phyloP scores from a whole-genome alignment of 2,329 filamentous ascomycete species.

The Paramyrothecium roridum region DNA sequence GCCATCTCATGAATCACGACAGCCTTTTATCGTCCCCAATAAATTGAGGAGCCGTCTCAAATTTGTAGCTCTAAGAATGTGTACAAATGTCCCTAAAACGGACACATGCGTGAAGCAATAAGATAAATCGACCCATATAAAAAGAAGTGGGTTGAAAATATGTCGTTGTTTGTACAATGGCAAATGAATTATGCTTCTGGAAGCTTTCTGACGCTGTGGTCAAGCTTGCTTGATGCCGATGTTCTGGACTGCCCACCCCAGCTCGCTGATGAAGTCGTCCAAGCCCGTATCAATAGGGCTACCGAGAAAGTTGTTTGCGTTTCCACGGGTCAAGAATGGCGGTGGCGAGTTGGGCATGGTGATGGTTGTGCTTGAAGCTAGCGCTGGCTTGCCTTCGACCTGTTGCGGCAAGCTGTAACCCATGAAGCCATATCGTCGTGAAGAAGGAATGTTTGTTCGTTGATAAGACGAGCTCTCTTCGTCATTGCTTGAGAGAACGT shows the following conservation, averaged over 20 bases:
- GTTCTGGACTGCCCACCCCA: constrained; percentile 49
- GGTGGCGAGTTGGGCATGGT: constrained; percentile 16
- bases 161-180: constrained; percentile 1
- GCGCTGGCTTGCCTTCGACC: constrained; percentile 13
- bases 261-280: constrained; percentile 40
- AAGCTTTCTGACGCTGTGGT: not conserved
- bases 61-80: too few species aligned
- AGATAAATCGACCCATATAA: not conserved
- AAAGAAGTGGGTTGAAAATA: not conserved
- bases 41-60: too few species aligned
- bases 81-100: not conserved
- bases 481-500: constrained; percentile 31
- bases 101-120: not conserved
- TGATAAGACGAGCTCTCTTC: constrained; percentile 29
- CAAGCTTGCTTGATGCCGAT: constrained; percentile 33
- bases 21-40: too few species aligned
- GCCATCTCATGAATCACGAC: too few species aligned
- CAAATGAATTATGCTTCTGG: not conserved
- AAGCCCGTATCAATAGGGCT: constrained; percentile 32
- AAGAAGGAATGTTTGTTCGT: constrained; percentile 10
- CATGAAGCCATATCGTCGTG: constrained; percentile 18
- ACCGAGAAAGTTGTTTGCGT: constrained; percentile 24
- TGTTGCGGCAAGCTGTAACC: constrained; percentile 46
- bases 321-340: constrained; percentile 18
- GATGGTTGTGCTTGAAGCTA: constrained; percentile 7